Base-by-base conservation (phyloP, 371 early-diverging fungal species). In the Lichtheimia corymbifera region DNA sequence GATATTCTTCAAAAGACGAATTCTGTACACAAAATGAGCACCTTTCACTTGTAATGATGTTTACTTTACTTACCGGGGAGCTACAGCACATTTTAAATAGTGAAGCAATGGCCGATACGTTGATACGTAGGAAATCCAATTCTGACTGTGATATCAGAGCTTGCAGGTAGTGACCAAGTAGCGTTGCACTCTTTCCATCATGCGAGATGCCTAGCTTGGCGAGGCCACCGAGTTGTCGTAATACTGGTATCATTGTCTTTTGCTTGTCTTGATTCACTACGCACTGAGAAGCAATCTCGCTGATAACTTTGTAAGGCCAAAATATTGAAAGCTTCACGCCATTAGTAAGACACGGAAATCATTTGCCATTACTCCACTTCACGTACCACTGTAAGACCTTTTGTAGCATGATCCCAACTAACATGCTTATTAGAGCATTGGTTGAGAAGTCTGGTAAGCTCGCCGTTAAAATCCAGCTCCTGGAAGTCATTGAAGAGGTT, bases 231-330 rank as follows among this genome's bases (percentile, higher is more conserved):
- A 70, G 47, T 4, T 41, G 44, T 14, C 52, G 47, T 13, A 73
- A 40, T 9, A 67, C 22, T 1, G 73, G 73, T n/a, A 73, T 45
- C 18, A 65, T 65, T 4, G 64, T 65, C 30, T 50, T 52, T 25
- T 63, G 62, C 14, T 65, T 63, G 44, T 73, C 61, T 27, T 62
- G 67, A 25, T 65, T 65, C 20, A 45, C 15, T 9, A 71, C 22
- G n/a, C 63, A 67, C 3, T 53, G 53, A 25, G 45, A 7, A 13
- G 67, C 50, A 12, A 73, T 42, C 13, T 56, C 44, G 1, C 52
- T 28, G 6, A 73, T 27, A 12, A 67, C 66, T 24, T 62, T 42
- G 11, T 62, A 67, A 1, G 73, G 73, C 62, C 65, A 64, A 45
- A 73, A 30, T 0, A 70, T 49, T n/a, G 67, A 63, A 11, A 73